A percentile compares a stretch with the other conserved stretches of the same genome.
Conservation (phyloP, 192 early-diverging fungal genomes). For the Phlyctochytrium planicorne region DNA sequence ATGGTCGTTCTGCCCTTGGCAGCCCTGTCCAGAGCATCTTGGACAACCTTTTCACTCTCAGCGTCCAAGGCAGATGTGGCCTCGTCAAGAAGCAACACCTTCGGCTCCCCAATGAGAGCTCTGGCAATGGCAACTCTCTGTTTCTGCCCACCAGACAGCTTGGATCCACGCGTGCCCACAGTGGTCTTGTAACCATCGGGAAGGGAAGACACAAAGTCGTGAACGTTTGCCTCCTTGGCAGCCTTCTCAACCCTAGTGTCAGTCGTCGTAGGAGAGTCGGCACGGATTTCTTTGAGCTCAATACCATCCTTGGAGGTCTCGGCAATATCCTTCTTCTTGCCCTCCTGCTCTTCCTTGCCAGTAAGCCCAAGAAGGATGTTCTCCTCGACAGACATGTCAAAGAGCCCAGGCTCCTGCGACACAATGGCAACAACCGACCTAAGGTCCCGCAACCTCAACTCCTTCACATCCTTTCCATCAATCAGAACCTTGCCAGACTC, state of each 20-base stretch:
- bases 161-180: slow-evolving; percentile 44
- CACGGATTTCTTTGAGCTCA: no score
- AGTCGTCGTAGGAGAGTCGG: no score
- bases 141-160: slow-evolving; percentile 48
- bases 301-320: no score
- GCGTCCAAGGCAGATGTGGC: slow-evolving; percentile 57
- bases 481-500: slow-evolving; percentile 53
- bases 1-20: slow-evolving; percentile 70
- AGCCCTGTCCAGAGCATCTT: slow-evolving; percentile 57
- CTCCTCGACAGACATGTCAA: slow-evolving; percentile 42
- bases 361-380: slow-evolving; percentile 76
- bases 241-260: slow-evolving; percentile 64
- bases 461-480: slow-evolving; percentile 63
- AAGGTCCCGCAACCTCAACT: slow-evolving; percentile 62
- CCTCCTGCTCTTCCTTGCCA: slow-evolving; percentile 62
- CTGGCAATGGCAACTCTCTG: slow-evolving; percentile 48
- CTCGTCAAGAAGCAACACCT: slow-evolving; percentile 45
- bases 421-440: slow-evolving; percentile 68
- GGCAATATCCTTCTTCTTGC: slow-evolving; percentile 31
- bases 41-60: slow-evolving; percentile 64
- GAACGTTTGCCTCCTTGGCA: slow-evolving; percentile 73
- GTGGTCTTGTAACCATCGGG: slow-evolving; percentile 50
- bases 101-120: slow-evolving; percentile 58
- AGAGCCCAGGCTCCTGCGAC: slow-evolving; percentile 51
- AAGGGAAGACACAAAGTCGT: slow-evolving; percentile 62